Conservation (phyloP, 257 asterid genomes). For the Nicotiana attenuata region DNA sequence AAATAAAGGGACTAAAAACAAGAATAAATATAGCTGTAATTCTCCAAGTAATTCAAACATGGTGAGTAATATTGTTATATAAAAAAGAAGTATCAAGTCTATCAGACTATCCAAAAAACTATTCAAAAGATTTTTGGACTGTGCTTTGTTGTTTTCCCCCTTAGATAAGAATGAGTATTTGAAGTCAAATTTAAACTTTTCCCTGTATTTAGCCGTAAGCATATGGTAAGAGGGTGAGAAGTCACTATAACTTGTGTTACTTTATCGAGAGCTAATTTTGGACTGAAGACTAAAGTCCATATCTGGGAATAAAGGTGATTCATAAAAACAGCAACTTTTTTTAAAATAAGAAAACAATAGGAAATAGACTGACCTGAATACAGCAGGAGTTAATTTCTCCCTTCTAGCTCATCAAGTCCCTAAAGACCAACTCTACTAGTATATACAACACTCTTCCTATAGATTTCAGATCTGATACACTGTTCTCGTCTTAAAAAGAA, state of each 20-base stretch:
- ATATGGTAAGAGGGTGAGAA: neutral
- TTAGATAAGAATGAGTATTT: neutral
- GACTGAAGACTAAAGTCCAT: neutral
- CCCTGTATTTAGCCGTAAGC: neutral
- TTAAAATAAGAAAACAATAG: neutral
- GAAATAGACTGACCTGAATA: neutral
- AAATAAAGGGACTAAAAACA: neutral
- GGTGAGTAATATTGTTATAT: neutral
- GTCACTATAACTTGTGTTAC: constrained; percentile 4
- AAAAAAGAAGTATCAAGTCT: neutral
- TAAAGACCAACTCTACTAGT: neutral
- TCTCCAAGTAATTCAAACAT: neutral
- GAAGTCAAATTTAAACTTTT: neutral
- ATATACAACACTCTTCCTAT: neutral
- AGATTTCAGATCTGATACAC: too few relatives aligned
- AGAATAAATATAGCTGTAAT: neutral
- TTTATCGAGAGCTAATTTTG: neutral
- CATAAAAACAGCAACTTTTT: neutral
- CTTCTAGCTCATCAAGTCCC: neutral
- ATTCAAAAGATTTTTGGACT: neutral
- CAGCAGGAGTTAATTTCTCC: neutral
- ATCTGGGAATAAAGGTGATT: neutral
- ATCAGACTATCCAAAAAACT: constrained; percentile 3
- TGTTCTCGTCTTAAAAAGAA: too few relatives aligned
- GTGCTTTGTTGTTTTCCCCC: neutral